These are phyloP conservation scores for Magnolia kwangsiensis DNA, from an alignment of 164 flowering plant genomes.

Conservation along the genomic window DNA sequence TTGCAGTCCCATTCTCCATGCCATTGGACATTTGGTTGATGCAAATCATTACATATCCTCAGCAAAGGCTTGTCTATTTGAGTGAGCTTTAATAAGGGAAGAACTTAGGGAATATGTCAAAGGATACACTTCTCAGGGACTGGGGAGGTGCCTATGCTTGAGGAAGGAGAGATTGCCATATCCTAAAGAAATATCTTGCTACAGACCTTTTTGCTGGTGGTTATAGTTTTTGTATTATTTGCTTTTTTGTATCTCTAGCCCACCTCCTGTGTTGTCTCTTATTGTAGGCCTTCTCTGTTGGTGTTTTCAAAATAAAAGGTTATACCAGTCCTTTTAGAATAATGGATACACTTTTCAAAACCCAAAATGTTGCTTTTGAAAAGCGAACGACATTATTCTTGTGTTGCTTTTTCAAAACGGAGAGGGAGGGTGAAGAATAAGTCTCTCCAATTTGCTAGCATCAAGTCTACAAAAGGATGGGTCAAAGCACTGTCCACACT, in stretches of 20 bases:
- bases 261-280: not conserved
- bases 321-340: no score
- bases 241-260: no score
- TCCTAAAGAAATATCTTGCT: no score
- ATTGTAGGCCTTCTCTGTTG: not conserved
- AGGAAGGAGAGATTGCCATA: not conserved
- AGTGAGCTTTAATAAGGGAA: not conserved
- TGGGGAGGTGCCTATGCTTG: not conserved
- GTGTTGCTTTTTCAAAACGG: no score
- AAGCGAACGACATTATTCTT: no score
- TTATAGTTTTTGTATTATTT: not conserved
- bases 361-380: no score
- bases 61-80: not conserved
- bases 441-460: no score
- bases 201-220: not conserved
- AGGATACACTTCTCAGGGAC: not conserved
- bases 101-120: not conserved
- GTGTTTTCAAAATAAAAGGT: no score
- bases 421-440: no score
- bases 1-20: not conserved
- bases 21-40: not conserved
- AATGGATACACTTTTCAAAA: no score
- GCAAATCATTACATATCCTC: not conserved
- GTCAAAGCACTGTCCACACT: no score
- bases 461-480: no score